Percentiles rank a stretch among this genome's conserved stretches.
These are phyloP conservation scores for Nidula microcarpa DNA, from an alignment of 768 basidiomycete genomes.

Conservation along the genomic window DNA sequence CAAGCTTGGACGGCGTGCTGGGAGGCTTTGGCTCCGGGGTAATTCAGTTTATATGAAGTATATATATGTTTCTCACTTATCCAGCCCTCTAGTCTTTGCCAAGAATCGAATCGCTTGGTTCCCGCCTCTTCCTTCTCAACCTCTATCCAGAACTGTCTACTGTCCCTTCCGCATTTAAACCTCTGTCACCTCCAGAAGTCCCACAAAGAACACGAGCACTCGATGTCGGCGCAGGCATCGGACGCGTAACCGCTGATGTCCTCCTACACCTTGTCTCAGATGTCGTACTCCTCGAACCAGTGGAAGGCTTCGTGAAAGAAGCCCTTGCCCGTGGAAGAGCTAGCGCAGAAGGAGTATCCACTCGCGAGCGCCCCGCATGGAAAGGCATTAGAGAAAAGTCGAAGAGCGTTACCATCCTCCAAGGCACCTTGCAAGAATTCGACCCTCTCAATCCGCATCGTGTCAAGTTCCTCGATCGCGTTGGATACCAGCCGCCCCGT, in stretches of 20 bases:
- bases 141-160: conserved; percentile 77
- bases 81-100: conserved; percentile 65
- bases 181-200: conserved; percentile 24
- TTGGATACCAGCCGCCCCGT: conserved; percentile 54
- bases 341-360: conserved; percentile 18
- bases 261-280: conserved; percentile 86
- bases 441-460: conserved; percentile 58
- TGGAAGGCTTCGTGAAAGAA: conserved; percentile 69
- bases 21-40: conserved; percentile 56
- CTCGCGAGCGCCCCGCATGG: conserved; percentile 42
- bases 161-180: conserved; percentile 71
- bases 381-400: conserved; percentile 57
- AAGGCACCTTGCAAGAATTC: conserved; percentile 76
- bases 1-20: conserved; percentile 84
- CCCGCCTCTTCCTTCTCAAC: conserved; percentile 81
- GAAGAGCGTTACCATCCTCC: conserved; percentile 78
- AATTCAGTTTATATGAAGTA: conserved; percentile 10
- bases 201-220: conserved; percentile 59
- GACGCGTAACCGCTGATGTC: conserved; percentile 85
- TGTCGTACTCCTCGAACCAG: conserved; percentile 90
- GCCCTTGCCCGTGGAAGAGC: conserved; percentile 46
- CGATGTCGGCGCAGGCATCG: conserved; percentile 93
- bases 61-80: conserved; percentile 7
- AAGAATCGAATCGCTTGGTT: conserved; percentile 85
- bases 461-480: conserved; percentile 53